phyloP scores from a whole-genome alignment of 2,329 filamentous ascomycete species.

The Cyanodermella asteris region DNA sequence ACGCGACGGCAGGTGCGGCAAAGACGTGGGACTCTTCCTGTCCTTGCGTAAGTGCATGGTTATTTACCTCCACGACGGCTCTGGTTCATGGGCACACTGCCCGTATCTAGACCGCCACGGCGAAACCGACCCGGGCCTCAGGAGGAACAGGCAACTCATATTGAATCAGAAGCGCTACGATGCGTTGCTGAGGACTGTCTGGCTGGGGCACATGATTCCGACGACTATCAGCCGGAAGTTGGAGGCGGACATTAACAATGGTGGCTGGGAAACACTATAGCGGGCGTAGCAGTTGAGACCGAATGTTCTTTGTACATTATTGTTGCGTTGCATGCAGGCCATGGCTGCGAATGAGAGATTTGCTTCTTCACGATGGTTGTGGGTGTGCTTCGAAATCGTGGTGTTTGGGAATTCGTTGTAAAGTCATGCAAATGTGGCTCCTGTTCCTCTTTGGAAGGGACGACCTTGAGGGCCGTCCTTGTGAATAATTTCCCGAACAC shows the following conservation, averaged over 20 bases:
- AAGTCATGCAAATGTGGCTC: too few species aligned
- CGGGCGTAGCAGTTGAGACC: neutral
- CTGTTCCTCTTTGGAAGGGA: too few species aligned
- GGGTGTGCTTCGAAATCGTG: too few species aligned
- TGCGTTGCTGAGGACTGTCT: conserved; percentile 60
- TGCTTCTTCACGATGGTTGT: too few species aligned
- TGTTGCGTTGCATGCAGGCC: too few species aligned
- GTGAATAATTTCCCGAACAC: too few species aligned
- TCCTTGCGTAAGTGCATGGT: conserved; percentile 93
- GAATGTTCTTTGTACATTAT: too few species aligned
- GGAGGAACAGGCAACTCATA: conserved; percentile 72
- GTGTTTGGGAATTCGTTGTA: too few species aligned
- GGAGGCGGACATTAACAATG: conserved; percentile 90
- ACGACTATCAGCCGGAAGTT: conserved; percentile 75
- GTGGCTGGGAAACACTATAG: conserved; percentile 61
- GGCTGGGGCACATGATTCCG: conserved; percentile 69
- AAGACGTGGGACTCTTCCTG: conserved; percentile 79
- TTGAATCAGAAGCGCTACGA: conserved; percentile 91
- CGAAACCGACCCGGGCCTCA: conserved; percentile 78
- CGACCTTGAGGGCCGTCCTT: too few species aligned
- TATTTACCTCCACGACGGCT: conserved; percentile 60
- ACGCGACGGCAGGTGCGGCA: conserved; percentile 45
- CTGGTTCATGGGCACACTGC: conserved; percentile 66
- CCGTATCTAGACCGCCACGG: conserved; percentile 94
- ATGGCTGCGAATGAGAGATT: too few species aligned